Evolutionary conservation across 352 stramenopile species (phyloP).

Genomic region (Globisporangium cederbergense): DNA sequence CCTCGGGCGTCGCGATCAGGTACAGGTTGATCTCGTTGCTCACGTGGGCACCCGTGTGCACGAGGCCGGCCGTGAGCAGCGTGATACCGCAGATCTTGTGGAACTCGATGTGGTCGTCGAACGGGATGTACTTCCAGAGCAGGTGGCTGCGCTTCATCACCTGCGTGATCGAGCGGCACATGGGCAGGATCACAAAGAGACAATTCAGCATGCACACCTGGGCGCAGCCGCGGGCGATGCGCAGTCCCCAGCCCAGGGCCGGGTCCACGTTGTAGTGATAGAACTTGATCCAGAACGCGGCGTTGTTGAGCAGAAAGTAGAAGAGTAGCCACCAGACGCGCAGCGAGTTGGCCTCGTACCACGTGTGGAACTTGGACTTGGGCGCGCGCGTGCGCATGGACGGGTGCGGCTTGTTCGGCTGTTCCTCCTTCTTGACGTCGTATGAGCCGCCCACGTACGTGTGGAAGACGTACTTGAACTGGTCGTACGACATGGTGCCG

Average conservation of each 20-base stretch:
- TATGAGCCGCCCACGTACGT: constrained; percentile 66
- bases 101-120: constrained; percentile 78
- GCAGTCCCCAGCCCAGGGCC: constrained; percentile 67
- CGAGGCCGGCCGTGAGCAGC: constrained; percentile 48
- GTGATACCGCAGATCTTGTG: constrained; percentile 74
- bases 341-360: constrained; percentile 68
- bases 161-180: constrained; percentile 74
- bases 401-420: constrained; percentile 3
- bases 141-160: constrained; percentile 66
- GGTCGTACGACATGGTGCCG: constrained; percentile 61
- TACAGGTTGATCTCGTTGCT: constrained; percentile 75
- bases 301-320: constrained; percentile 64
- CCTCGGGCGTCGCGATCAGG: constrained; percentile 53
- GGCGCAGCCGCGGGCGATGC: constrained; percentile 65
- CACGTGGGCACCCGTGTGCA: constrained; percentile 64
- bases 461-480: constrained; percentile 72
- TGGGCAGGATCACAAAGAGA: constrained; percentile 70
- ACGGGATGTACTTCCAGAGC: constrained; percentile 72
- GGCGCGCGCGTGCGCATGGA: constrained; percentile 27
- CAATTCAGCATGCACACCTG: constrained; percentile 80
- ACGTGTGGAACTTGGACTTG: constrained; percentile 61
- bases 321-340: constrained; percentile 79
- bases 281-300: constrained; percentile 76
- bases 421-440: constrained; percentile 32
- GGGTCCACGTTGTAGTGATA: constrained; percentile 69